Base-by-base conservation (phyloP, 441 rosid species). In the Gossypium gossypioides region DNA sequence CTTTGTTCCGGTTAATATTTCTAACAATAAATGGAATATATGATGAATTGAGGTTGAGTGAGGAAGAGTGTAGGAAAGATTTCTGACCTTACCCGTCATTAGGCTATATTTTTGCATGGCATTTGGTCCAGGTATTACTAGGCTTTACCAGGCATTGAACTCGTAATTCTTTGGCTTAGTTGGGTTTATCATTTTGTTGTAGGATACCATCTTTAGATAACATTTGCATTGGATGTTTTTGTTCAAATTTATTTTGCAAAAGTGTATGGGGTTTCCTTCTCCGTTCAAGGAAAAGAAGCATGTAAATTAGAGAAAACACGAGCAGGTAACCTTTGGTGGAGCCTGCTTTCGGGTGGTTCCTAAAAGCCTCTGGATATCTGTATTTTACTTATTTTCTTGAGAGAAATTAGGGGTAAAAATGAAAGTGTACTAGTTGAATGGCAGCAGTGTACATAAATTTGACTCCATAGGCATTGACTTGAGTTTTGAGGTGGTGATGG, bases 251-350 rank as follows among this genome's bases (percentile, higher is more conserved):
- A 6, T 3, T 9, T 2, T 29, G 65, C 12, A 29, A 15, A 60
- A 4, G 19, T 65, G 16, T 12, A 6, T 37, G 51, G 46, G 22
- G 51, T 48, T 63, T 40, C 51, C 42, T 63, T 37, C 9, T 34
- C 16, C 2, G 51, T 63, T 37, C 50, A 63, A 37, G 27, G 8
- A 9, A 62, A 63, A 37, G 25, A 63, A 37, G 27, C 51, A 18
- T 19, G 15, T 37, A 62, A 62, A 37, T 62, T 62, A 62, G 22
- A 61, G 68, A 63, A 63, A 37, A 63, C n/a, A 63, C 51, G 4
- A 63, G 27, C 21, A 21, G 55, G 37, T 65, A 12, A 22, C 37
- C 55, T 44, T 22, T 44, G 52, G 68, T 21, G 55, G 19, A 65
- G 34, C 21, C 21, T 44, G 21, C 69, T 65, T 64, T 44, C n/a